phyloP scores from a whole-genome alignment of 129 eudicot species.

The Solidago caesia region DNA sequence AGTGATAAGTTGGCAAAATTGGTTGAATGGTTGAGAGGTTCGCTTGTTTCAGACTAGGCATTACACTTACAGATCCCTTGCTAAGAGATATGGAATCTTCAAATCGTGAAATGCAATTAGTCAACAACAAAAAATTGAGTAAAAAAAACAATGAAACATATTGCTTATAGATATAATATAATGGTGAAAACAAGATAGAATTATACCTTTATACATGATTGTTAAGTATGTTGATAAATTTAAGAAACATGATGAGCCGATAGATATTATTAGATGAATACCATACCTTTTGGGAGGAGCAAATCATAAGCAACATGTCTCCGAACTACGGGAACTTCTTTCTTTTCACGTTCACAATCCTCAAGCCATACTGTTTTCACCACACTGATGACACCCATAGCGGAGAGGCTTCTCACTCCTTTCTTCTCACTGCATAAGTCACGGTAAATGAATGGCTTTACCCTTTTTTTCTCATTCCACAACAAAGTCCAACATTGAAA shows the following conservation, averaged over 20 bases:
- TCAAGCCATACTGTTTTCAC: slow-evolving; percentile 81
- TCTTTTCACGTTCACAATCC: slow-evolving; percentile 76
- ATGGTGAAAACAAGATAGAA: slow-evolving; percentile 6
- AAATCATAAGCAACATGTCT: slow-evolving; percentile 86
- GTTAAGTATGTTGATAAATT: slow-evolving; percentile 5
- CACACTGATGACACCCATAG: slow-evolving; percentile 74
- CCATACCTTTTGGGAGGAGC: slow-evolving; percentile 80
- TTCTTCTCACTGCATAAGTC: slow-evolving; percentile 71
- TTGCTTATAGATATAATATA: not conserved
- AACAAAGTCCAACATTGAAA: not conserved
- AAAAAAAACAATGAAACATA: not conserved
- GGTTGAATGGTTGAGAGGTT: slow-evolving; percentile 41
- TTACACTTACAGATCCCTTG: slow-evolving; percentile 44
- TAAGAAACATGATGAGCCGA: not conserved
- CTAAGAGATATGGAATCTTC: slow-evolving; percentile 43
- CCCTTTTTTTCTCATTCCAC: too few species aligned
- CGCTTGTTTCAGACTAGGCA: slow-evolving; percentile 39
- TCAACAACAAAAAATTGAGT: slow-evolving; percentile 16
- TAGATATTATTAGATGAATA: slow-evolving; percentile 3
- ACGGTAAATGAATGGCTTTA: slow-evolving; percentile 19
- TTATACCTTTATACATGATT: not conserved
- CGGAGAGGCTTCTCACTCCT: slow-evolving; percentile 81
- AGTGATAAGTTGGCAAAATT: slow-evolving; percentile 28
- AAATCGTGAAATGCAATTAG: slow-evolving; percentile 18
- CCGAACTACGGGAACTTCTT: slow-evolving; percentile 68